These are phyloP conservation scores for Trichoderma semiorbis DNA, from an alignment of 2,329 filamentous ascomycete genomes.

Conservation along the genomic window DNA sequence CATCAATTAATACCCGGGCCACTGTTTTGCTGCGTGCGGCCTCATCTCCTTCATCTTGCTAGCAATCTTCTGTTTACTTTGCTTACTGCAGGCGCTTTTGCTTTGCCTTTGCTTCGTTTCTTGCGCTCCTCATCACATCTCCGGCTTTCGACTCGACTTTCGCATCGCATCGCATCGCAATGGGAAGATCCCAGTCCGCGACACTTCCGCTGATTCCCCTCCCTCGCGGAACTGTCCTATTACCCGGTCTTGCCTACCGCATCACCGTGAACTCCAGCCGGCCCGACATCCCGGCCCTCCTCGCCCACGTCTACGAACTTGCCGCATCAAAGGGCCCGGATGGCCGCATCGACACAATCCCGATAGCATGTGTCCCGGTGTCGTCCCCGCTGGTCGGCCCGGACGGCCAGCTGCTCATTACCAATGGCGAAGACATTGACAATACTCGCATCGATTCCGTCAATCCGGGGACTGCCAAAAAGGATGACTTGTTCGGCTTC, in stretches of 20 bases:
- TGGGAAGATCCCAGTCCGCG: conserved; percentile 41
- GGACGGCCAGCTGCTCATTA: conserved; percentile 72
- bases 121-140: not conserved
- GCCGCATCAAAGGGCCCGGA: conserved; percentile 65
- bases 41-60: not conserved
- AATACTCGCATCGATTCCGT: conserved; percentile 43
- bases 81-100: not conserved
- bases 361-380: conserved; percentile 84
- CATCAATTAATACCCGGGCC: conserved; percentile 4
- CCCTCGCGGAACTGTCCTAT: conserved; percentile 73
- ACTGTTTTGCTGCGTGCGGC: not conserved
- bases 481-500: conserved; percentile 74
- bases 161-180: conserved; percentile 25
- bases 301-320: conserved; percentile 79
- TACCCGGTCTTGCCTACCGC: conserved; percentile 81
- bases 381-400: conserved; percentile 69
- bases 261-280: conserved; percentile 76
- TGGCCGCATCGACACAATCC: conserved; percentile 62
- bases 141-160: not conserved
- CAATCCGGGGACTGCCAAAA: conserved; percentile 58
- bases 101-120: not conserved
- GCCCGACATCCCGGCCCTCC: conserved; percentile 81
- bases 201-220: conserved; percentile 77
- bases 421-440: conserved; percentile 56
- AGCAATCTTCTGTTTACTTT: not conserved